Evolutionary conservation across 345 rosid genomes (phyloP).

Genomic region (Citrus reticulata): DNA sequence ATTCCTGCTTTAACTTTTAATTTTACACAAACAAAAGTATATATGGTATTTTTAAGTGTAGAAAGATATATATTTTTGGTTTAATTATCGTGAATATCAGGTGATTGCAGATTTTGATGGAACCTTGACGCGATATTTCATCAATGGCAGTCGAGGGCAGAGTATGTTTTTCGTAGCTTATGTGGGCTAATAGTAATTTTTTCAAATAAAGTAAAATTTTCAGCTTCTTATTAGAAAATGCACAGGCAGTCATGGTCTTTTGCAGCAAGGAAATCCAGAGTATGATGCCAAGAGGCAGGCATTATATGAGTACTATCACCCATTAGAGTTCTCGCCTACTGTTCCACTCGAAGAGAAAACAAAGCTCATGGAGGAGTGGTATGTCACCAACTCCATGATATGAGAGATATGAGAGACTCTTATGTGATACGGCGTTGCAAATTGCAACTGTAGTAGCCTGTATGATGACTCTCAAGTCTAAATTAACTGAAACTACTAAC

Average conservation of each 20-base stretch:
- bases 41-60: fast-evolving
- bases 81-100: constrained; percentile 14
- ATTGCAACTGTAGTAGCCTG: background rate
- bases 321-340: constrained; percentile 64
- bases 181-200: background rate
- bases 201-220: background rate
- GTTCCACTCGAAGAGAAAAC: constrained; percentile 77
- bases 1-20: background rate
- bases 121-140: constrained; percentile 60
- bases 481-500: background rate
- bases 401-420: background rate
- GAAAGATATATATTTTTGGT: too few relatives aligned
- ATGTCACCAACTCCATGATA: background rate
- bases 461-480: background rate
- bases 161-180: constrained; percentile 36
- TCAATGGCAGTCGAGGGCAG: constrained; percentile 63
- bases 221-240: constrained; percentile 10
- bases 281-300: constrained; percentile 75
- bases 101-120: constrained; percentile 87
- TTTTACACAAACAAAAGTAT: background rate
- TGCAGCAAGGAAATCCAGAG: constrained; percentile 71
- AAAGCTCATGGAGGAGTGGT: constrained; percentile 97
- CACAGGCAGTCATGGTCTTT: constrained; percentile 76
- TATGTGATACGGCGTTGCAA: background rate
- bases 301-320: constrained; percentile 67